Evolutionary conservation across 306 rosid species (phyloP).

Genomic region (Carpinus viminea): DNA sequence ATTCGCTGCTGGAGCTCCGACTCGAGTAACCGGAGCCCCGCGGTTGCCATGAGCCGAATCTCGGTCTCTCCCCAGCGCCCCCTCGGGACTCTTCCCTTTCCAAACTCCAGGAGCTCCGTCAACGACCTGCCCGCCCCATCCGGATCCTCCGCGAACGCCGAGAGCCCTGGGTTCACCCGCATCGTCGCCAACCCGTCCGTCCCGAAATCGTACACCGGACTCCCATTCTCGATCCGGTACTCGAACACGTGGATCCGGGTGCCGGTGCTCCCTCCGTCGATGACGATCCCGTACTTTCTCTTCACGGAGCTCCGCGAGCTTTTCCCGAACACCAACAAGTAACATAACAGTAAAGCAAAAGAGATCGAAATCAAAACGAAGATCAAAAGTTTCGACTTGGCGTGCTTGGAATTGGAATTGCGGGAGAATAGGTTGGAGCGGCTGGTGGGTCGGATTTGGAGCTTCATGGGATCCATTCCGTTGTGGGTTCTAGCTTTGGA

Average conservation of each 20-base stretch:
- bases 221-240: conserved; percentile 29
- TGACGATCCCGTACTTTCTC: conserved; percentile 54
- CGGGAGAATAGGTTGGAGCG: conserved; percentile 71
- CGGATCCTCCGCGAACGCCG: conserved; percentile 60
- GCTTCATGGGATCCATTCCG: conserved; percentile 72
- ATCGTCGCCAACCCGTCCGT: conserved; percentile 52
- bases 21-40: conserved; percentile 76
- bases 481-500: conserved; percentile 18
- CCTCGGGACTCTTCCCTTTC: conserved; percentile 59
- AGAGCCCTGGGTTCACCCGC: conserved; percentile 81
- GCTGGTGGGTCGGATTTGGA: conserved; percentile 53
- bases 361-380: conserved; percentile 33
- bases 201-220: conserved; percentile 52
- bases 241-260: conserved; percentile 73
- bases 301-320: conserved; percentile 10
- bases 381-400: conserved; percentile 28
- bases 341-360: conserved; percentile 38
- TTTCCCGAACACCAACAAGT: conserved; percentile 14
- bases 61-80: conserved; percentile 70
- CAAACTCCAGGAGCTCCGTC: conserved; percentile 67
- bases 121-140: conserved; percentile 59
- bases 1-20: conserved; percentile 51
- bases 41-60: conserved; percentile 92
- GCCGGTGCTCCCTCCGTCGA: conserved; percentile 96
- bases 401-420: conserved; percentile 35